Evolutionary conservation across 495 filamentous ascomycete species (phyloP).

Genomic region (Penicillium desertorum): DNA sequence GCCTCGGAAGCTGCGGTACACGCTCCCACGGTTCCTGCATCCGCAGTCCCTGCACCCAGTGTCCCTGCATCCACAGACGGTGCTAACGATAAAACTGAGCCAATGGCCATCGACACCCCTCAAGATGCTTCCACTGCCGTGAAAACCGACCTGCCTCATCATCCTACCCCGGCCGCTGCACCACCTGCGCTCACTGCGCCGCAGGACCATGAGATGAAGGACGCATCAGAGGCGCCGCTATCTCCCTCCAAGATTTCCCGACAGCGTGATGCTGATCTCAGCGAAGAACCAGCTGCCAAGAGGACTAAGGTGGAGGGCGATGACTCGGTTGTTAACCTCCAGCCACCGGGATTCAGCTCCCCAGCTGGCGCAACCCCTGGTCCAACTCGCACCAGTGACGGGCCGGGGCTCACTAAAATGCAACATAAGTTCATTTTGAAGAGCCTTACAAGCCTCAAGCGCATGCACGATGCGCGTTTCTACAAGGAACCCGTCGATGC

Average conservation of each 20-base stretch:
- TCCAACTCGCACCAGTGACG: slow-evolving; percentile 11
- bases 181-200: slow-evolving; percentile 18
- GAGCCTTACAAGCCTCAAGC: slow-evolving; percentile 68
- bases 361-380: slow-evolving; percentile 27
- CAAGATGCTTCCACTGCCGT: slow-evolving; percentile 17
- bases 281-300: slow-evolving; percentile 76
- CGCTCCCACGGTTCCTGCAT: slow-evolving; percentile 1
- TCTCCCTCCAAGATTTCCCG: slow-evolving; percentile 61
- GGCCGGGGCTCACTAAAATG: slow-evolving; percentile 48
- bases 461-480: slow-evolving; percentile 68
- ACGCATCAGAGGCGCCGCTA: slow-evolving; percentile 37
- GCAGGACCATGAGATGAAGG: slow-evolving; percentile 44
- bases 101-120: slow-evolving; percentile 23
- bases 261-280: slow-evolving; percentile 67
- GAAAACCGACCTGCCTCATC: slow-evolving; percentile 40
- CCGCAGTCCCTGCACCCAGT: slow-evolving; percentile 8
- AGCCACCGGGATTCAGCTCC: slow-evolving; percentile 37
- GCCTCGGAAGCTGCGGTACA: slow-evolving; percentile 3
- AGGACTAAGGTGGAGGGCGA: slow-evolving; percentile 64
- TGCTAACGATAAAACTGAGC: slow-evolving; percentile 12
- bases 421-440: slow-evolving; percentile 58
- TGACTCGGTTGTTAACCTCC: slow-evolving; percentile 32
- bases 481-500: slow-evolving; percentile 77
- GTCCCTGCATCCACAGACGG: slow-evolving; percentile 11
- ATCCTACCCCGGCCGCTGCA: slow-evolving; percentile 24